These are phyloP conservation scores for Fusarium sp. DNA, from an alignment of 2,329 filamentous ascomycete genomes.

Conservation along the genomic window DNA sequence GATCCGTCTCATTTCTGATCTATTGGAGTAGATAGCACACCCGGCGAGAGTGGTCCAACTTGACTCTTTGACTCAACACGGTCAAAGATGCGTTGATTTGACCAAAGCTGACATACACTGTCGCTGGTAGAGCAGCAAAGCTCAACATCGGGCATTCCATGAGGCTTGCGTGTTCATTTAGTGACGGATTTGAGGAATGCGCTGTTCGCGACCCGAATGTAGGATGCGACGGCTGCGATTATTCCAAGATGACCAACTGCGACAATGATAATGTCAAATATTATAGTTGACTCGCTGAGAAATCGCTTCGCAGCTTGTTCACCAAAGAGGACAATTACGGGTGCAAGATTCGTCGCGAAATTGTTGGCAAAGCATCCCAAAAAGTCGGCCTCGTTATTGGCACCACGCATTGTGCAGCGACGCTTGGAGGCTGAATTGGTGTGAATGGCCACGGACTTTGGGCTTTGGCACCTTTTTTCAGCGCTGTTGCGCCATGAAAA, in stretches of 20 bases:
- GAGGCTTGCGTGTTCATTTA: not conserved
- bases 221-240: not conserved
- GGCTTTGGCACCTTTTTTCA: not conserved
- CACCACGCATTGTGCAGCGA: not conserved
- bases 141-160: not conserved
- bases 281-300: not conserved
- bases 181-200: not conserved
- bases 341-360: not conserved
- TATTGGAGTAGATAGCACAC: not conserved
- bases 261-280: not conserved
- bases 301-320: not conserved
- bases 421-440: not conserved
- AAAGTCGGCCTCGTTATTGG: not conserved
- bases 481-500: not conserved
- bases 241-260: not conserved
- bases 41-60: not conserved
- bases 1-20: not conserved
- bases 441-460: not conserved
- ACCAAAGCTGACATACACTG: not conserved
- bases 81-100: not conserved
- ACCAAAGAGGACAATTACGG: not conserved
- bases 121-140: not conserved
- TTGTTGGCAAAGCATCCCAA: not conserved
- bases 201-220: not conserved
- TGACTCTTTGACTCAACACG: not conserved